Evolutionary conservation across 1,139 yeast genomes (phyloP).

Genomic region (Trichomonascaceae sp.): DNA sequence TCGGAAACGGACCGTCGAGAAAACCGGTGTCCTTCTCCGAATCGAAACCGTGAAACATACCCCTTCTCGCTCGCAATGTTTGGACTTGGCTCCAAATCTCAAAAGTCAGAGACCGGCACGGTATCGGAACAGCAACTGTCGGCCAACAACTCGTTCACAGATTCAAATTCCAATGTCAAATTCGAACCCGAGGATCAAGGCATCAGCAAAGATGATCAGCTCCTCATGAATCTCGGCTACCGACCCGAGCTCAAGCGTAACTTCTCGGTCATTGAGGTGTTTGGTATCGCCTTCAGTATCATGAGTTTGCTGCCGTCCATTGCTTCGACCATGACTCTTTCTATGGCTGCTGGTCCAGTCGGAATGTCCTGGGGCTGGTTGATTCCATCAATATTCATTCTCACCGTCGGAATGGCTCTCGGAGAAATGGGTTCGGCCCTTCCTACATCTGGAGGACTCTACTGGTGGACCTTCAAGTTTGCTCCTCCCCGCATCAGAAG

Average conservation of each 20-base stretch:
- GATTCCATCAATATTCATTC: constrained; percentile 11
- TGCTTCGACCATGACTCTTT: constrained; percentile 27
- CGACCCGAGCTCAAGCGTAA: constrained; percentile 64
- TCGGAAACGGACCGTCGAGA: no score
- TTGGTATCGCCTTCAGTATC: constrained; percentile 47
- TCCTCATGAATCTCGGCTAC: constrained; percentile 41
- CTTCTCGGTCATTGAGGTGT: constrained; percentile 46
- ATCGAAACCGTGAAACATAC: no score
- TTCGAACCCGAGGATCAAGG: background rate
- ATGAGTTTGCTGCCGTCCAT: constrained; percentile 62
- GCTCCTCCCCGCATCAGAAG: constrained; percentile 36
- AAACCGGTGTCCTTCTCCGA: no score
- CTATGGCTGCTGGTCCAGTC: constrained; percentile 41
- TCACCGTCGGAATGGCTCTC: constrained; percentile 33
- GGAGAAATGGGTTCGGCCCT: constrained; percentile 46
- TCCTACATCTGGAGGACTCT: constrained; percentile 58
- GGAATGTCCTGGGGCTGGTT: constrained; percentile 62
- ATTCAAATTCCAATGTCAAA: no score
- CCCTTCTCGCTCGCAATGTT: no score
- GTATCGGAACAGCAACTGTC: no score
- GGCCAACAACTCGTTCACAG: no score
- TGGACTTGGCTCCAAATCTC: no score
- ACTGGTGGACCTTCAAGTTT: constrained; percentile 38
- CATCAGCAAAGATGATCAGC: constrained; percentile 20
- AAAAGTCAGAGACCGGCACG: no score